These are phyloP conservation scores for Triticum monococcum DNA, from an alignment of 176 grass and related monocot genomes.

Conservation along the genomic window DNA sequence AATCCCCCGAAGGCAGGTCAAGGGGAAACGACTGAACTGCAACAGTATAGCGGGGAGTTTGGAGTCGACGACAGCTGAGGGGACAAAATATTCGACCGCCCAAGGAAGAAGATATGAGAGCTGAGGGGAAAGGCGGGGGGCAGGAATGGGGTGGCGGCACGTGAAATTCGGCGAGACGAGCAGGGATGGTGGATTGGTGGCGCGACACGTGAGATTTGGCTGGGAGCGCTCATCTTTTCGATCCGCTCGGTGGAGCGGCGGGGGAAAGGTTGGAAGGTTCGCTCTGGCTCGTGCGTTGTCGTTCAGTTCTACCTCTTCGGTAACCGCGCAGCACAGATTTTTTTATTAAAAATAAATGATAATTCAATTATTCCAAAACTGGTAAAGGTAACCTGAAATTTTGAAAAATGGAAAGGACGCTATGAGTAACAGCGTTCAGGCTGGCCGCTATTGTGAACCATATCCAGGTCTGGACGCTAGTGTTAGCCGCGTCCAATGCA, in stretches of 20 bases:
- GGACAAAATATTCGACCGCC: not conserved
- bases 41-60: not conserved
- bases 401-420: no score
- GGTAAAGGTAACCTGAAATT: no score
- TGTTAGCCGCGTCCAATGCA: no score
- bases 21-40: not conserved
- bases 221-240: not conserved
- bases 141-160: not conserved
- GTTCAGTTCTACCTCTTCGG: slow-evolving; percentile 17
- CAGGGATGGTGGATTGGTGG: not conserved
- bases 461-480: no score
- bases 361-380: no score
- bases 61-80: not conserved
- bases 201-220: slow-evolving; percentile 33
- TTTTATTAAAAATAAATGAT: no score
- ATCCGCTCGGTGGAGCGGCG: not conserved
- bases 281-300: not conserved
- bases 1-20: not conserved
- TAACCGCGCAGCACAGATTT: no score
- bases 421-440: no score
- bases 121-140: no score
- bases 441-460: no score
- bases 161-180: not conserved
- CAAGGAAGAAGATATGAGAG: not conserved
- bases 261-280: not conserved